These are phyloP conservation scores for Zangia roseola DNA, from an alignment of 768 basidiomycete genomes.

Conservation along the genomic window DNA sequence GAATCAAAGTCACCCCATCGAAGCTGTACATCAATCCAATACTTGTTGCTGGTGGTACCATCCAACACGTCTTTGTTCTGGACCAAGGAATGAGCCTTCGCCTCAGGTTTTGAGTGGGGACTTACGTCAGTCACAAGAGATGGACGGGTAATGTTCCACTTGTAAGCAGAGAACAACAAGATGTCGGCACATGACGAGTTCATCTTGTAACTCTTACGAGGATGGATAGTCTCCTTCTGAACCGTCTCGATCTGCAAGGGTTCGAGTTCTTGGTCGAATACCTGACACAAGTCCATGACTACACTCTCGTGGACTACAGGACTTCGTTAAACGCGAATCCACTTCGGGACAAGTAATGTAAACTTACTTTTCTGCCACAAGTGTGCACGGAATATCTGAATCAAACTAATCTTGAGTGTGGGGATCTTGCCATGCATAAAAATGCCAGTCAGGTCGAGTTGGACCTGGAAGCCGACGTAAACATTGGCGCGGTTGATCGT, in stretches of 20 bases:
- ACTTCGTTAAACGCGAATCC: constrained; percentile 8
- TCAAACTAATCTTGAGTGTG: constrained; percentile 96
- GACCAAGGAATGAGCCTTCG: constrained; percentile 11
- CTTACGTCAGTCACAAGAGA: constrained; percentile 91
- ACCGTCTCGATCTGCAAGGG: constrained; percentile 98
- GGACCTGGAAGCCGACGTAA: constrained; percentile 99
- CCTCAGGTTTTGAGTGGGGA: neutral
- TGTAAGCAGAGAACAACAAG: constrained; percentile 92
- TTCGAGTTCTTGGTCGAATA: constrained; percentile 98
- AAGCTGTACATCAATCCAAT: constrained; percentile 95
- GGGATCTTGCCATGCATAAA: constrained; percentile 99
- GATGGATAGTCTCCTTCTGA: constrained; percentile 99
- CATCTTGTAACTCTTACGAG: constrained; percentile 99
- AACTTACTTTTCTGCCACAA: constrained; percentile 98
- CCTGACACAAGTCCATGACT: constrained; percentile 97
- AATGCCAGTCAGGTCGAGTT: constrained; percentile 95
- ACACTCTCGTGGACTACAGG: constrained; percentile 81
- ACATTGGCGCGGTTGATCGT: constrained; percentile 99
- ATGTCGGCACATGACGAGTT: constrained; percentile 99
- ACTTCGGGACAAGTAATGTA: constrained; percentile 10
- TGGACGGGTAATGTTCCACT: constrained; percentile 98
- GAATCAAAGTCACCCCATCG: constrained; percentile 99
- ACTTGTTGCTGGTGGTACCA: constrained; percentile 98
- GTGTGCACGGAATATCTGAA: constrained; percentile 99
- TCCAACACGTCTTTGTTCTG: constrained; percentile 93